These are phyloP conservation scores for Cercospora janseana DNA, from an alignment of 2,329 filamentous ascomycete genomes.

Conservation along the genomic window DNA sequence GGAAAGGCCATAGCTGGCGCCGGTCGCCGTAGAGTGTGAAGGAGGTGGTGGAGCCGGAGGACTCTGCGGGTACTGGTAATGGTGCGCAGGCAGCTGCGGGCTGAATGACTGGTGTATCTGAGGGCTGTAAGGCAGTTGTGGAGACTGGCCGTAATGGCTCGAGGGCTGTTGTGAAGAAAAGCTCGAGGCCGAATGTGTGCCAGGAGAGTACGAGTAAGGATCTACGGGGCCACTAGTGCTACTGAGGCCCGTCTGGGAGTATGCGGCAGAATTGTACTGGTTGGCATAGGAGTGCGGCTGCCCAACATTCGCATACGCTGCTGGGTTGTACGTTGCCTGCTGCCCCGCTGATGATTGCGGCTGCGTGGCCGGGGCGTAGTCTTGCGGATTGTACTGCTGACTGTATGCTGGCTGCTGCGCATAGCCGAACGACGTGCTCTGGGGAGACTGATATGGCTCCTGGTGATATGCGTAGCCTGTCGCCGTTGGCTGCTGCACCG, in stretches of 20 bases:
- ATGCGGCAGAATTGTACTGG: slow-evolving; percentile 31
- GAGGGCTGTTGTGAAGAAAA: slow-evolving; percentile 24
- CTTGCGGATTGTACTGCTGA: slow-evolving; percentile 68
- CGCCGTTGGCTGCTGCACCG: slow-evolving; percentile 32
- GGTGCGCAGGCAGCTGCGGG: slow-evolving; percentile 26
- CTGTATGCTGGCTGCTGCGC: slow-evolving; percentile 48
- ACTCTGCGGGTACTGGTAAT: slow-evolving; percentile 20
- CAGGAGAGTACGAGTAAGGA: slow-evolving; percentile 32
- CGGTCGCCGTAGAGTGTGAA: slow-evolving; percentile 17
- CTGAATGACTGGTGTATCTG: slow-evolving; percentile 26
- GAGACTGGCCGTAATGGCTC: slow-evolving; percentile 19
- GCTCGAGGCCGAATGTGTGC: slow-evolving; percentile 20
- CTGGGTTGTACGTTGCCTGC: slow-evolving; percentile 46
- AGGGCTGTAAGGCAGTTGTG: slow-evolving; percentile 26
- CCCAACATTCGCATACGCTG: slow-evolving; percentile 42
- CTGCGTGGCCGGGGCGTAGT: slow-evolving; percentile 47
- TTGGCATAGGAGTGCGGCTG: slow-evolving; percentile 22
- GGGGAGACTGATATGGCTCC: slow-evolving; percentile 25
- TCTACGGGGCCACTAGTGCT: slow-evolving; percentile 33
- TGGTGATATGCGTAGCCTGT: slow-evolving; percentile 26
- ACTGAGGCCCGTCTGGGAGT: slow-evolving; percentile 25
- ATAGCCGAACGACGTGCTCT: slow-evolving; percentile 41
- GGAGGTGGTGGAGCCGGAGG: slow-evolving; percentile 27
- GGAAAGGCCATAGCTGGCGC: slow-evolving; percentile 20
- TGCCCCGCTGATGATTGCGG: slow-evolving; percentile 40